These are phyloP conservation scores for Alternaria sp. DNA, from an alignment of 2,329 filamentous ascomycete genomes.

Conservation along the genomic window DNA sequence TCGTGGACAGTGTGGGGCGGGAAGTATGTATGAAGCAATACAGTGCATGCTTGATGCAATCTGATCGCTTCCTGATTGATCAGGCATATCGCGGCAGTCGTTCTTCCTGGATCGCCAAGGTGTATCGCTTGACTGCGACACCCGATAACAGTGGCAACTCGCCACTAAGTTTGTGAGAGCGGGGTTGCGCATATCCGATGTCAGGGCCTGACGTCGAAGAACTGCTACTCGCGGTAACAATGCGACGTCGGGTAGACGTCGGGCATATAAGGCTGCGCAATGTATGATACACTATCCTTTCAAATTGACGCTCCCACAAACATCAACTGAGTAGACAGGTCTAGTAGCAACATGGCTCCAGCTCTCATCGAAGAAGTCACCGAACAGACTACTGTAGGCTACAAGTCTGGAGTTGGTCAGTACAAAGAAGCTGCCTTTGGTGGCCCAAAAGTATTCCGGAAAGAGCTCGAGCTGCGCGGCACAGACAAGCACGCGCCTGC, in stretches of 20 bases:
- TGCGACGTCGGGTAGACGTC: not conserved
- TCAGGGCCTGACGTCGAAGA: not conserved
- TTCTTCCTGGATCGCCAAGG: conserved; percentile 9
- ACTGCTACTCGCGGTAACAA: conserved; percentile 9
- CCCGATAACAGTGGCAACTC: conserved; percentile 31
- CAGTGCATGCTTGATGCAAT: conserved; percentile 42
- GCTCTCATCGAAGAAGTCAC: conserved; percentile 51
- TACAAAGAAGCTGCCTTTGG: conserved; percentile 56
- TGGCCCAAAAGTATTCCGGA: conserved; percentile 54
- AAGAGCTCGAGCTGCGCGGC: conserved; percentile 63
- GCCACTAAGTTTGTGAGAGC: conserved; percentile 37
- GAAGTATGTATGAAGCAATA: conserved; percentile 39
- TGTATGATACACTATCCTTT: not conserved
- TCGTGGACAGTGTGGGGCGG: conserved; percentile 18
- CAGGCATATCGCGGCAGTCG: conserved; percentile 20
- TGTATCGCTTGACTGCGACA: conserved; percentile 7
- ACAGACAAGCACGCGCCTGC: conserved; percentile 62
- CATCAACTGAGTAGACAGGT: not conserved
- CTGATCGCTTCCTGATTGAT: conserved; percentile 28
- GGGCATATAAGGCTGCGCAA: conserved; percentile 20
- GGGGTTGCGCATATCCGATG: conserved; percentile 14
- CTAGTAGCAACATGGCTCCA: conserved; percentile 51
- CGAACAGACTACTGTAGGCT: conserved; percentile 34
- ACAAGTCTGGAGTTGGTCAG: conserved; percentile 46
- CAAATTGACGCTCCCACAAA: not conserved